Evolutionary conservation across 2,329 filamentous ascomycete genomes (phyloP).

Genomic region (Microcyclosporella mali): DNA sequence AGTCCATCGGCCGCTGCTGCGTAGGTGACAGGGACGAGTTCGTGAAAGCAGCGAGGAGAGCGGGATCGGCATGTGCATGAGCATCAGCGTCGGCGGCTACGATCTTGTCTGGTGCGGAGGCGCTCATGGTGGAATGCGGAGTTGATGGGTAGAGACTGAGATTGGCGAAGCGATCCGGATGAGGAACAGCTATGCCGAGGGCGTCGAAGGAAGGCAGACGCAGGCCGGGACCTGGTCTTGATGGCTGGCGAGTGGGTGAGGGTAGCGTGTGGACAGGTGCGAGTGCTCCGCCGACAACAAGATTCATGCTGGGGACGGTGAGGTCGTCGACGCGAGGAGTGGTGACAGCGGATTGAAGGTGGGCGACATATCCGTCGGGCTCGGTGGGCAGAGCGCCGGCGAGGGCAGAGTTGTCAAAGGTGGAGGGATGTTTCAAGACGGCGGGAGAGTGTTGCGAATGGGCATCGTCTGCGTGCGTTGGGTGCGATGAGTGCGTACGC

Average conservation of each 20-base stretch:
- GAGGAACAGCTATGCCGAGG: constrained; percentile 45
- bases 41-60: constrained; percentile 12
- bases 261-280: constrained; percentile 17
- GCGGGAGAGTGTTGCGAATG: constrained; percentile 5
- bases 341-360: constrained; percentile 7
- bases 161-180: constrained; percentile 35
- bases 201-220: constrained; percentile 50
- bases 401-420: constrained; percentile 7
- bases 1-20: neutral
- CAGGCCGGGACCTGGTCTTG: constrained; percentile 33
- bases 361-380: constrained; percentile 11
- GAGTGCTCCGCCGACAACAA: constrained; percentile 25
- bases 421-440: constrained; percentile 7
- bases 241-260: constrained; percentile 7
- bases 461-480: too few species aligned
- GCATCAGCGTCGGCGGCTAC: constrained; percentile 1
- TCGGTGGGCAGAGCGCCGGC: constrained; percentile 10
- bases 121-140: constrained; percentile 1
- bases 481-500: too few species aligned
- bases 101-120: neutral
- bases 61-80: constrained; percentile 2
- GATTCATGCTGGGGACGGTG: constrained; percentile 18
- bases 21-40: constrained; percentile 3
- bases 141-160: constrained; percentile 15
- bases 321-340: constrained; percentile 19